Conservation (phyloP, 495 filamentous ascomycete genomes). For the Tirmania nivea region DNA sequence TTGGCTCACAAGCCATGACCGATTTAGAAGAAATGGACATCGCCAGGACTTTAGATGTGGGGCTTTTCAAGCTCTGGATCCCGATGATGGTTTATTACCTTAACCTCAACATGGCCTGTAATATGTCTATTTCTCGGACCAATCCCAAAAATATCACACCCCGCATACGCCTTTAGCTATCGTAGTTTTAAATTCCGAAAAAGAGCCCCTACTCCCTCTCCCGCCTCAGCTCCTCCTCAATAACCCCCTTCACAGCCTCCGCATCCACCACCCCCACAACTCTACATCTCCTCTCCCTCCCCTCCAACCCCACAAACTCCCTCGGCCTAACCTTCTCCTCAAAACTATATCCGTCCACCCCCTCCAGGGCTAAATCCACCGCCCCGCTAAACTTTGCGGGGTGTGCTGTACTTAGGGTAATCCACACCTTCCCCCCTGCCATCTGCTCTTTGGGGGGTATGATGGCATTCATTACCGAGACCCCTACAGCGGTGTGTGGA, state of each 20-base stretch:
- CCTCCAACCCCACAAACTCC: slow-evolving; percentile 53
- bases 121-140: no score
- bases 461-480: slow-evolving; percentile 46
- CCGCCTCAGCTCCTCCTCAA: slow-evolving; percentile 30
- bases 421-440: slow-evolving; percentile 31
- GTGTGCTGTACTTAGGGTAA: slow-evolving; percentile 77
- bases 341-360: slow-evolving; percentile 46
- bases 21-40: no score
- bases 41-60: no score
- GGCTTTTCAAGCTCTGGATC: no score
- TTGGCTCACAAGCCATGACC: no score
- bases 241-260: slow-evolving; percentile 32
- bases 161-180: no score
- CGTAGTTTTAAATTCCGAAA: no score
- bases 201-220: slow-evolving; percentile 11
- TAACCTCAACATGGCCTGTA: no score
- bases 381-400: slow-evolving; percentile 78
- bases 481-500: slow-evolving; percentile 74
- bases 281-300: slow-evolving; percentile 39
- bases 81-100: no score
- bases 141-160: no score
- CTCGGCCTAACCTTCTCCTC: slow-evolving; percentile 46
- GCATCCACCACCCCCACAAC: slow-evolving; percentile 31
- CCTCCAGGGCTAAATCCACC: slow-evolving; percentile 50
- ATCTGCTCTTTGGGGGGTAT: slow-evolving; percentile 20